These are phyloP conservation scores for Funneliformis caledonium DNA, from an alignment of 371 early-diverging fungal genomes.

Conservation along the genomic window DNA sequence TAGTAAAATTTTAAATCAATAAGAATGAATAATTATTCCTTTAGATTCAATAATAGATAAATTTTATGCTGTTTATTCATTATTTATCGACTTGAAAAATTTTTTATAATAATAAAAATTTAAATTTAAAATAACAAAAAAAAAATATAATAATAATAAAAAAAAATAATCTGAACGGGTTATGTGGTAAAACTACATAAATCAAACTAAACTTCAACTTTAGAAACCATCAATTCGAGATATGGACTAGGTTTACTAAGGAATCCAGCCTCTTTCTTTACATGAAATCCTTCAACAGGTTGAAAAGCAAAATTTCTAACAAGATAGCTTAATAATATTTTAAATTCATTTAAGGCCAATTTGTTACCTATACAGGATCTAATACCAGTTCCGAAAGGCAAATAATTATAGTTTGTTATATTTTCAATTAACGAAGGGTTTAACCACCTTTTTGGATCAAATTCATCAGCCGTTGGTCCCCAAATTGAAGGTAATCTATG, in stretches of 20 bases:
- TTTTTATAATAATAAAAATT: no score
- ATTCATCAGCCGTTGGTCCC: conserved; percentile 1
- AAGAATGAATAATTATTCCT: no score
- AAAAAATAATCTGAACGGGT: no score
- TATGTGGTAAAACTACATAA: no score
- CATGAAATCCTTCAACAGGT: conserved; percentile 43
- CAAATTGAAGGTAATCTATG: background rate
- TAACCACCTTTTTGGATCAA: conserved; percentile 11
- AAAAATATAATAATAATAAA: no score
- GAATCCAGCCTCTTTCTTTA: conserved; percentile 45
- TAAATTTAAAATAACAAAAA: no score
- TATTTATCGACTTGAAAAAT: no score
- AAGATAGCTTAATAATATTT: conserved; percentile 48
- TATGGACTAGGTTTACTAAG: conserved; percentile 48
- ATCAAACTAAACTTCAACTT: background rate
- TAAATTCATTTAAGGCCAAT: conserved; percentile 54
- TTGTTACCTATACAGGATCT: conserved; percentile 49
- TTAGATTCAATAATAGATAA: no score
- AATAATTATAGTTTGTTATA: conserved; percentile 49
- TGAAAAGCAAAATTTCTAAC: conserved; percentile 47
- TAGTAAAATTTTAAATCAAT: no score
- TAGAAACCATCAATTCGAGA: conserved; percentile 44
- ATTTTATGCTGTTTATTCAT: no score
- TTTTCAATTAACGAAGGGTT: background rate
- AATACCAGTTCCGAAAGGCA: conserved; percentile 67